A percentile compares a stretch with the other conserved stretches of the same genome.
Evolutionary conservation across 163 green algal species (phyloP).

Genomic region (Chloromonas sp.): DNA sequence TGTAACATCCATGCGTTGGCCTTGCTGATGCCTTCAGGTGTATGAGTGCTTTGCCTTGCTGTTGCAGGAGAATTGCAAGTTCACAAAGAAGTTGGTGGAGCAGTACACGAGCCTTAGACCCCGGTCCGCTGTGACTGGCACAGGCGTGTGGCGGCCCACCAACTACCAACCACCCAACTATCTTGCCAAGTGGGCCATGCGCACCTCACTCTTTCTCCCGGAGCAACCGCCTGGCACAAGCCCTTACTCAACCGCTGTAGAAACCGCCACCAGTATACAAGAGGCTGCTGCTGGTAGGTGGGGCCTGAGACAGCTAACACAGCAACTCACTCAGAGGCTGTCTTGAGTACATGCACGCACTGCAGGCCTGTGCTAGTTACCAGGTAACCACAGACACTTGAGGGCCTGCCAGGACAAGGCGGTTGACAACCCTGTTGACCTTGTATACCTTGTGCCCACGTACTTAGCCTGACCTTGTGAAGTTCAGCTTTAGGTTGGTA

Average conservation of each 20-base stretch:
- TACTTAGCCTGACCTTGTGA: no score
- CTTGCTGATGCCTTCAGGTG: no score
- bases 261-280: background rate
- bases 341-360: background rate
- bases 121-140: background rate
- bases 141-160: background rate
- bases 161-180: background rate
- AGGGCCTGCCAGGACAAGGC: no score
- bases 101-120: background rate
- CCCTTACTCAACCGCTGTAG: background rate
- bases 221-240: background rate
- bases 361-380: no score
- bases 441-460: no score
- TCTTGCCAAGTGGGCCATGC: background rate
- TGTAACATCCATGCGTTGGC: no score
- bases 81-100: background rate
- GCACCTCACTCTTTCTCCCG: background rate
- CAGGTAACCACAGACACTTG: no score
- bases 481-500: no score
- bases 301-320: background rate
- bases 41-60: background rate
- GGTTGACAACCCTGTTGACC: no score
- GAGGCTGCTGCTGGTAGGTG: background rate
- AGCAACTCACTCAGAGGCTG: no score
- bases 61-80: background rate